Base-by-base conservation (phyloP, 2,329 filamentous ascomycete genomes). In the Fusarium xylarioides region DNA sequence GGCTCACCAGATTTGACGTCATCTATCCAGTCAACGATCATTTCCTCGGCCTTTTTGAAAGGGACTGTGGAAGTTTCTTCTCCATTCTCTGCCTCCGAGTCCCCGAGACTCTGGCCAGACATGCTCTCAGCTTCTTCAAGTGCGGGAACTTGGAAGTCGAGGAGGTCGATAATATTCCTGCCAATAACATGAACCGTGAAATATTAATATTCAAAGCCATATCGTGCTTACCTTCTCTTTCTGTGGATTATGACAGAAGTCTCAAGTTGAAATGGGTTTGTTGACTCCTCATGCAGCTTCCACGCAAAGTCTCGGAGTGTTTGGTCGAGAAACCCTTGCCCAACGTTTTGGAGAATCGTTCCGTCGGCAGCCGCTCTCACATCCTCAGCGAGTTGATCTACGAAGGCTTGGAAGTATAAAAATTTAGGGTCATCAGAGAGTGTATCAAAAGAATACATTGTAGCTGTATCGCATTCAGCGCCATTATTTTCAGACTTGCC, bases 261-360 rank as follows among this genome's bases (percentile, higher is more conserved):
- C n/a, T n/a, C n/a, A n/a, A n/a, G n/a, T n/a, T n/a, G n/a, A n/a
- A n/a, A n/a, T n/a, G n/a, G n/a, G n/a, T n/a, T n/a, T n/a, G n/a
- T n/a, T n/a, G n/a, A n/a, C n/a, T n/a, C n/a, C n/a, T n/a, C n/a
- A 19, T 66, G 40, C 5, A 67, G 62, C 47, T 42, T 67, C 63
- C 53, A 67, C 9, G 64, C 46, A 30, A 67, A 67, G 2, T 53
- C 46, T 7, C 19, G 9, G 15, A 67, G 19, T 1, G 11, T 26
- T 11, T 42, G 1, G 1, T 42, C 38, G 2, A 42, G 38, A 2
- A 42, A 42, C 0, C 0, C 38, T 23, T 2, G n/a, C 1, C n/a
- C 44, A 3, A 59, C 19, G 5, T 50, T 8, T 37, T 42, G 9
- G 8, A 35, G 9, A 35, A 8, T 16, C 16, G 2, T 10, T 11